Base-by-base conservation (phyloP, 78 protist genomes). In the Tieghemostelium lacteum region DNA sequence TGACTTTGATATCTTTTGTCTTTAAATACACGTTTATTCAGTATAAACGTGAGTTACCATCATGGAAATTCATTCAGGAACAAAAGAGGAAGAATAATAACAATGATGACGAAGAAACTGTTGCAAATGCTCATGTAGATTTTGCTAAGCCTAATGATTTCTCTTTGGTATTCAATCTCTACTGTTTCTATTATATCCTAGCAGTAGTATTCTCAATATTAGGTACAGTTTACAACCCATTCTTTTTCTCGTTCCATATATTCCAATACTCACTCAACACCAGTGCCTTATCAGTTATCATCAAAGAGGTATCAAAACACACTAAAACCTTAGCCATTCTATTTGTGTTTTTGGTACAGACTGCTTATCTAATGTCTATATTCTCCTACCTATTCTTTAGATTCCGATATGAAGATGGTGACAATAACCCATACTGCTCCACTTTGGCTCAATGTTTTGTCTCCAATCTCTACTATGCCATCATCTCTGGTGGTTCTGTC, bases 381-480 rank as follows among this genome's bases (percentile, higher is more conserved):
- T 83, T 83, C 58, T 69, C 91, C 3, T 83, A 67, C 40, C 75
- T 73, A 37, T 83, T 62, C 45, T 83, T 83, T 31, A 20, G 50
- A 33, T 52, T 60, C 3, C 16, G 37, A 3, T 83, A 83, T 52
- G 28, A 3, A 0, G 31, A 52, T 7, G 3, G 26, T 19, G 42
- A 40, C 3, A 60, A 28, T n/a, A 24, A 28, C 6, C 6, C 26
- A 16, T 26, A 57, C 5, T 83, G 91, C 52, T n/a, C 40, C 19
- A 67, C 91, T 2, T n/a, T 83, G 3, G 33, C 49, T 17, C 91
- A 83, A 69, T 83, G 91, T 42, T 83, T 83, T 24, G n/a, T 83
- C 36, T 57, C 55, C 0, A 83, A 83, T 45, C 34, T 69, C 19
- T 83, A 49, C 39, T 83, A 69, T 83, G 91, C 78, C 54, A 54